Evolutionary conservation across 2,329 filamentous ascomycete genomes (phyloP).

Genomic region (Emmonsia crescens): DNA sequence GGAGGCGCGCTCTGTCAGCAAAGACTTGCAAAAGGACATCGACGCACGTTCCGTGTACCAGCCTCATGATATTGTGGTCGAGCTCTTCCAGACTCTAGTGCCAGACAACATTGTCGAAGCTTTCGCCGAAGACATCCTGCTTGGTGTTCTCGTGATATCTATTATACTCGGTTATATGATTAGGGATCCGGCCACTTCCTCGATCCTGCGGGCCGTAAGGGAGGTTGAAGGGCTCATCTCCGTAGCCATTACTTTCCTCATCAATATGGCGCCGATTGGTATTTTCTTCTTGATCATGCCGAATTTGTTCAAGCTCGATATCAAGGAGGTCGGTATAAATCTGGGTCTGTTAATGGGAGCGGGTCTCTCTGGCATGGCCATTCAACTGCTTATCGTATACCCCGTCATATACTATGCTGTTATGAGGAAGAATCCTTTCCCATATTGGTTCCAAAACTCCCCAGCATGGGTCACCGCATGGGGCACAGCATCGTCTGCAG

Average conservation of each 20-base stretch:
- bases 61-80: slow-evolving; percentile 36
- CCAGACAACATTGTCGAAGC: slow-evolving; percentile 40
- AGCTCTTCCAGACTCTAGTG: slow-evolving; percentile 42
- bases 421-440: slow-evolving; percentile 38
- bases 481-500: slow-evolving; percentile 44
- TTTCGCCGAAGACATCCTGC: slow-evolving; percentile 37
- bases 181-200: slow-evolving; percentile 25
- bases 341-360: slow-evolving; percentile 42
- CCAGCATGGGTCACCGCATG: slow-evolving; percentile 46
- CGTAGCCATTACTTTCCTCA: slow-evolving; percentile 38
- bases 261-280: slow-evolving; percentile 41
- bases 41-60: slow-evolving; percentile 25
- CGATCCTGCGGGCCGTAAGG: slow-evolving; percentile 34
- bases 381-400: slow-evolving; percentile 39
- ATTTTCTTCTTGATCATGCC: slow-evolving; percentile 46
- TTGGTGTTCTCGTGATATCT: slow-evolving; percentile 38
- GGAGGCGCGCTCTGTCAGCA: background rate
- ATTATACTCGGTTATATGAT: slow-evolving; percentile 40
- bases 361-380: slow-evolving; percentile 36
- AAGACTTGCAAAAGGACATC: slow-evolving; percentile 18
- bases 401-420: slow-evolving; percentile 35
- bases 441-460: slow-evolving; percentile 39
- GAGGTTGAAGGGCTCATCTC: slow-evolving; percentile 42
- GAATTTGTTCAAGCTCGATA: slow-evolving; percentile 41
- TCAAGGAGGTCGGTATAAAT: slow-evolving; percentile 39